A percentile compares a stretch with the other conserved stretches of the same genome.
Conservation (phyloP, 2,329 filamentous ascomycete species). For the Apiospora marii region DNA sequence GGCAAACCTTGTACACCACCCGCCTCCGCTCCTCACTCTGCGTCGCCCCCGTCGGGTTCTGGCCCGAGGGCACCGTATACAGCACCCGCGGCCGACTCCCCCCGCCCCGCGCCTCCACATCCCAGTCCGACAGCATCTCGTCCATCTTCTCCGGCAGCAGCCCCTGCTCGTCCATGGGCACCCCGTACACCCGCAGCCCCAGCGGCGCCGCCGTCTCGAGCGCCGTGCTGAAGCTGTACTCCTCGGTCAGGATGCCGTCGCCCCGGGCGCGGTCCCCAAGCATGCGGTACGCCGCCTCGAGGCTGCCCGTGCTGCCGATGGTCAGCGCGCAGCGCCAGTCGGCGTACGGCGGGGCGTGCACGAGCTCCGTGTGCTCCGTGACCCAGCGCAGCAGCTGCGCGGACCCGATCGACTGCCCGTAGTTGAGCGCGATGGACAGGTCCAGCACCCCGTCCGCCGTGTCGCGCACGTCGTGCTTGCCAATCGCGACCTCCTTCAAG, state of each 20-base stretch:
- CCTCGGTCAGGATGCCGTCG: slow-evolving; percentile 85
- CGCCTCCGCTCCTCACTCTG: slow-evolving; percentile 72
- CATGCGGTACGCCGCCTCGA: slow-evolving; percentile 86
- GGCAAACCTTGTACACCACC: slow-evolving; percentile 78
- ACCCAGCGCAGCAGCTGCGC: slow-evolving; percentile 90
- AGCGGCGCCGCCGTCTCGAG: slow-evolving; percentile 65
- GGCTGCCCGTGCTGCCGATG: slow-evolving; percentile 83
- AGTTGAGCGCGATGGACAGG: slow-evolving; percentile 89
- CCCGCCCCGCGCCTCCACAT: slow-evolving; percentile 47
- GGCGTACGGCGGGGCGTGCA: slow-evolving; percentile 84
- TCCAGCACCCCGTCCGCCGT: slow-evolving; percentile 61
- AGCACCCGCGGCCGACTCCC: slow-evolving; percentile 61
- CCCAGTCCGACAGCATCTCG: slow-evolving; percentile 58
- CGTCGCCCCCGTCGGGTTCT: slow-evolving; percentile 91
- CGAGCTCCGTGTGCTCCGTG: slow-evolving; percentile 93
- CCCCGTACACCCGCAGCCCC: slow-evolving; percentile 59
- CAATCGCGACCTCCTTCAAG: slow-evolving; percentile 68
- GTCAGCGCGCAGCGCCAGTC: slow-evolving; percentile 90
- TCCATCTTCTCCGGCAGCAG: slow-evolving; percentile 61
- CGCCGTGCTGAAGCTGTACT: slow-evolving; percentile 86
- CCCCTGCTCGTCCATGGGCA: slow-evolving; percentile 61
- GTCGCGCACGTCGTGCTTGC: slow-evolving; percentile 80
- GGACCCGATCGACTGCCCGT: slow-evolving; percentile 85
- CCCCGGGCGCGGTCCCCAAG: slow-evolving; percentile 73
- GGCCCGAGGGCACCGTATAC: slow-evolving; percentile 75